Percentiles rank a stretch among this genome's conserved stretches.
phyloP scores from a whole-genome alignment of 768 basidiomycete species.

The Trametes cinnabarina region DNA sequence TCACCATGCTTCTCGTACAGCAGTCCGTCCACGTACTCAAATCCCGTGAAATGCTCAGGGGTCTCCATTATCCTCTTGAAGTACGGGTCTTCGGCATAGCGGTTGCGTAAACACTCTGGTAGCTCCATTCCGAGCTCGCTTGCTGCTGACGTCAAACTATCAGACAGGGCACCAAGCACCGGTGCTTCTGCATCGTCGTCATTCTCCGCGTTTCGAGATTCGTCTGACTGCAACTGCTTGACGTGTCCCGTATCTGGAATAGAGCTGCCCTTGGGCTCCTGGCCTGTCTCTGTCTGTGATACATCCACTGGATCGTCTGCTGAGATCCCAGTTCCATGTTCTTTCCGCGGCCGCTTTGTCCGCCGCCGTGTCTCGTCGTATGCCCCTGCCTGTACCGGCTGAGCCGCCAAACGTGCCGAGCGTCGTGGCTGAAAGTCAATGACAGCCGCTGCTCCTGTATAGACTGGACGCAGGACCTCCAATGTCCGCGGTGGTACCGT shows the following conservation, averaged over 20 bases:
- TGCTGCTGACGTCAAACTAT: background rate
- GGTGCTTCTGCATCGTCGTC: background rate
- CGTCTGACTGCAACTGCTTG: no score
- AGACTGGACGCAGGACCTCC: no score
- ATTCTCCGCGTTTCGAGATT: background rate
- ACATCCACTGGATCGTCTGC: no score
- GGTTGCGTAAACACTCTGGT: slow-evolving; percentile 10
- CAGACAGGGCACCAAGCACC: background rate
- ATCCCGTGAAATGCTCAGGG: slow-evolving; percentile 28
- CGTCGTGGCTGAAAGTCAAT: background rate
- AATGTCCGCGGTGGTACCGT: no score
- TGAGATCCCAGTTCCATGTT: no score
- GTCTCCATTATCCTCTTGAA: slow-evolving; percentile 27
- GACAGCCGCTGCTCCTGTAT: background rate
- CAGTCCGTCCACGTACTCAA: slow-evolving; percentile 23
- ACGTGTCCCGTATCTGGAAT: no score
- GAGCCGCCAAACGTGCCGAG: no score
- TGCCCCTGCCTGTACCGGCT: background rate
- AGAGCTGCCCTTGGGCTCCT: no score
- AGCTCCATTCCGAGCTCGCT: slow-evolving; percentile 4
- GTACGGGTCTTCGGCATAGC: slow-evolving; percentile 31
- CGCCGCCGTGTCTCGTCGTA: no score
- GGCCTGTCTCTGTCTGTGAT: no score
- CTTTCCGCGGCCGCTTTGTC: no score
- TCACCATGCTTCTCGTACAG: slow-evolving; percentile 15